Percentiles rank a stretch among this genome's conserved stretches.
Conservation (phyloP, 805 yeast genomes). For the Pichia pseudocactophila region DNA sequence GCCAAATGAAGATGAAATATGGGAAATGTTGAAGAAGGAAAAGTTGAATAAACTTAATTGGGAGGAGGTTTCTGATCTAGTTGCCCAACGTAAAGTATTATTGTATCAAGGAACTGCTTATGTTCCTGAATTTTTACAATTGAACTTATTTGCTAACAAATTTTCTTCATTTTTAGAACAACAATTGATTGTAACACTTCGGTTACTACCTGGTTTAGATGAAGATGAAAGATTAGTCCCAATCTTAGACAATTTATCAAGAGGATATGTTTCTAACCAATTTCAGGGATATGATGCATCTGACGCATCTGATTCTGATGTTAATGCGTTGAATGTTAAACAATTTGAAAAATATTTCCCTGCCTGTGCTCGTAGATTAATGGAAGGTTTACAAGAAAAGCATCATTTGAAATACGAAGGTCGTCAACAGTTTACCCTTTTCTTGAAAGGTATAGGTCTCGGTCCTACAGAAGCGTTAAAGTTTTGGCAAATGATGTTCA, state of each 20-base stretch:
- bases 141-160: constrained; percentile 60
- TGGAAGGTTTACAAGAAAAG: constrained; percentile 46
- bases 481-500: constrained; percentile 75
- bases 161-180: constrained; percentile 44
- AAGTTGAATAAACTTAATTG: constrained; percentile 78
- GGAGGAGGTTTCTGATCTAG: constrained; percentile 71
- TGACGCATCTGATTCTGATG: constrained; percentile 29
- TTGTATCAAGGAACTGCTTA: constrained; percentile 67
- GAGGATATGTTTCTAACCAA: constrained; percentile 56
- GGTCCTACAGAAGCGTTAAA: constrained; percentile 77
- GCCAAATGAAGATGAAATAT: constrained; percentile 43
- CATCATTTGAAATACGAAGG: constrained; percentile 78
- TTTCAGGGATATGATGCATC: constrained; percentile 21
- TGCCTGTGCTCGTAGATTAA: constrained; percentile 54
- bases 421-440: constrained; percentile 77
- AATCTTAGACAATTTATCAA: constrained; percentile 66
- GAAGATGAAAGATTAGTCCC: constrained; percentile 90
- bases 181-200: constrained; percentile 59
- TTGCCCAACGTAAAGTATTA: constrained; percentile 63
- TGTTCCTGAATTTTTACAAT: constrained; percentile 75
- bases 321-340: constrained; percentile 56
- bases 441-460: constrained; percentile 85
- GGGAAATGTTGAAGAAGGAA: constrained; percentile 46
- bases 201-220: constrained; percentile 72
- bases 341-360: constrained; percentile 64